These are phyloP conservation scores for Sugiyamaella mastotermitis DNA, from an alignment of 805 yeast genomes.

Conservation along the genomic window DNA sequence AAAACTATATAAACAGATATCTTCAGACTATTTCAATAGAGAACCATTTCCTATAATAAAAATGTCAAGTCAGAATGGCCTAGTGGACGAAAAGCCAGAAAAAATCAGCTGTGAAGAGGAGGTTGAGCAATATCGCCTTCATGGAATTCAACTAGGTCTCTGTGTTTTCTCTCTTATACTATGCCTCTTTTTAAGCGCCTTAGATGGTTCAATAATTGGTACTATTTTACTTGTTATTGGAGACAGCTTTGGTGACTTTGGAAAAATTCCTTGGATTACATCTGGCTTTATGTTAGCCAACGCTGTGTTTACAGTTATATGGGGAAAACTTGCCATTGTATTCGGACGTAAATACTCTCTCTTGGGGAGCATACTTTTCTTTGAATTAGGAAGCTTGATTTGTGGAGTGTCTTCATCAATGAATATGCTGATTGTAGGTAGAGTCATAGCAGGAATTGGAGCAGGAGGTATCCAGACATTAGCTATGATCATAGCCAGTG, in stretches of 20 bases:
- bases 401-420: constrained; percentile 39
- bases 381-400: constrained; percentile 37
- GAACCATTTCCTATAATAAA: too few species aligned
- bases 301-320: constrained; percentile 51
- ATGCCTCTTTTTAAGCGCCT: constrained; percentile 23
- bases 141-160: constrained; percentile 12
- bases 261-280: constrained; percentile 47
- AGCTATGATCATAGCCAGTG: constrained; percentile 48
- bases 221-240: constrained; percentile 38
- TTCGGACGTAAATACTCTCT: constrained; percentile 43
- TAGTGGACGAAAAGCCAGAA: too few species aligned
- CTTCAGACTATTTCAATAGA: too few species aligned
- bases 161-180: constrained; percentile 12
- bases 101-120: too few species aligned
- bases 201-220: constrained; percentile 50
- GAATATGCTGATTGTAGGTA: constrained; percentile 58
- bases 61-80: too few species aligned
- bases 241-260: constrained; percentile 45
- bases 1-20: too few species aligned
- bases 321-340: constrained; percentile 41
- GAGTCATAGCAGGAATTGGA: constrained; percentile 64
- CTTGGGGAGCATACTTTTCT: constrained; percentile 40
- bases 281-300: constrained; percentile 58
- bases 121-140: too few species aligned
- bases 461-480: constrained; percentile 58